Percentiles rank a stretch among this genome's conserved stretches.
These are phyloP conservation scores for Plasmodium gonderi DNA, from an alignment of 169 alveolate genomes.

Conservation along the genomic window DNA sequence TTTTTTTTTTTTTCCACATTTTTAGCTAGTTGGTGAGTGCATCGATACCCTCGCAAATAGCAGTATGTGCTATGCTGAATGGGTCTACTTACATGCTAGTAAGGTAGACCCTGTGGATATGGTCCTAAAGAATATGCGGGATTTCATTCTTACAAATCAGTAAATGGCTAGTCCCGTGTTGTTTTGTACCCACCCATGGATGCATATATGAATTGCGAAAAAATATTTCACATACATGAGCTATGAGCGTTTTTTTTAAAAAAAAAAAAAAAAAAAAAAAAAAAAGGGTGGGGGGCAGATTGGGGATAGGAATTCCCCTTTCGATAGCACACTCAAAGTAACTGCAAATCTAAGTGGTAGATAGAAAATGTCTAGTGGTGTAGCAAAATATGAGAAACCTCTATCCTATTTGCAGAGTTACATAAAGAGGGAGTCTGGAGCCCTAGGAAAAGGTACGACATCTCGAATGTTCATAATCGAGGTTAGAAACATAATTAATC, in stretches of 20 bases:
- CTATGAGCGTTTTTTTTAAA: no score
- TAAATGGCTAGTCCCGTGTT: background rate
- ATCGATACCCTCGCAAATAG: slow-evolving; percentile 36
- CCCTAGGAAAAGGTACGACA: slow-evolving; percentile 98
- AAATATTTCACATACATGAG: no score
- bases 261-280: no score
- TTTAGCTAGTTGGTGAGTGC: slow-evolving; percentile 65
- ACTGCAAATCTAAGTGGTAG: no score
- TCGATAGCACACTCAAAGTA: no score
- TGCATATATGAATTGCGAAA: background rate
- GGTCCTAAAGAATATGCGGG: slow-evolving; percentile 7
- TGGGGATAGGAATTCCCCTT: no score
- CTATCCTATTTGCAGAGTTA: background rate
- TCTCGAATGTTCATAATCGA: slow-evolving; percentile 98
- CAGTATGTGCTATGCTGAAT: slow-evolving; percentile 63
- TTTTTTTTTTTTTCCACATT: background rate
- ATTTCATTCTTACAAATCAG: slow-evolving; percentile 21
- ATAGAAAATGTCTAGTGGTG: background rate
- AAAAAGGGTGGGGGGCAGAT: no score
- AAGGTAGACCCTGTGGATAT: slow-evolving; percentile 41
- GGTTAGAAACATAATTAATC: slow-evolving; percentile 96
- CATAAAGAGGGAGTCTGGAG: slow-evolving; percentile 76
- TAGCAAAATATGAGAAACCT: background rate
- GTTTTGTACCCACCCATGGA: background rate
- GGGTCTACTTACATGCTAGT: slow-evolving; percentile 66